phyloP scores from a whole-genome alignment of 208 protist species.

The Trypanosoma cruzi region DNA sequence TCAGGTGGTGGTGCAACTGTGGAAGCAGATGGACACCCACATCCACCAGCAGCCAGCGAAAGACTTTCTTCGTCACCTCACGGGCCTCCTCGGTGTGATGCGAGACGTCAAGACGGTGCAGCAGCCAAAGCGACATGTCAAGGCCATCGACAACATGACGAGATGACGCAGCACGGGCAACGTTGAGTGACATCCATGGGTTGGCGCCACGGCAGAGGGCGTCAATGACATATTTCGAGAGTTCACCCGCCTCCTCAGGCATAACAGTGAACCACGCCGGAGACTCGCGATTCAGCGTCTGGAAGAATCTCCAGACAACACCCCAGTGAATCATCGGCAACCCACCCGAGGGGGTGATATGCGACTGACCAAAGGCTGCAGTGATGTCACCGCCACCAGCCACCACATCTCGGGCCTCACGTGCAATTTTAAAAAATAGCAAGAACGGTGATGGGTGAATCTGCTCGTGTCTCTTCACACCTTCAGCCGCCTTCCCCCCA shows the following conservation, averaged over 20 bases:
- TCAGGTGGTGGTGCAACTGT: constrained; percentile 67
- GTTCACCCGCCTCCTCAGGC: constrained; percentile 60
- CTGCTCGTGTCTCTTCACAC: not conserved
- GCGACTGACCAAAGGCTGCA: constrained; percentile 1
- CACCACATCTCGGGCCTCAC: constrained; percentile 68
- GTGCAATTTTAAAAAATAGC: constrained; percentile 75
- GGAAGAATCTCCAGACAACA: constrained; percentile 76
- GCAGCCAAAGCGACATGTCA: constrained; percentile 77
- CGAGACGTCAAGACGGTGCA: constrained; percentile 73
- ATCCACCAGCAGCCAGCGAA: constrained; percentile 81
- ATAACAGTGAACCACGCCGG: constrained; percentile 56
- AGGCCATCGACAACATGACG: constrained; percentile 82
- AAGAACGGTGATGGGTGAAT: constrained; percentile 74
- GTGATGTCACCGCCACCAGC: not conserved
- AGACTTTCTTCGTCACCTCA: constrained; percentile 69
- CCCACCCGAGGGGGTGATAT: not conserved
- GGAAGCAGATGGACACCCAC: constrained; percentile 83
- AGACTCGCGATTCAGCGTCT: constrained; percentile 76
- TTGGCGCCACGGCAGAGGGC: constrained; percentile 75
- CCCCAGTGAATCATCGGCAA: constrained; percentile 88
- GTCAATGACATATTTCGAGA: constrained; percentile 63
- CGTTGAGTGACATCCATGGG: constrained; percentile 82
- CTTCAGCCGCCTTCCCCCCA: not conserved
- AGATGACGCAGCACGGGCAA: constrained; percentile 55
- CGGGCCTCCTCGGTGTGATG: constrained; percentile 75